Conservation (phyloP, 306 rosid species). For the Gleditsia sinensis region DNA sequence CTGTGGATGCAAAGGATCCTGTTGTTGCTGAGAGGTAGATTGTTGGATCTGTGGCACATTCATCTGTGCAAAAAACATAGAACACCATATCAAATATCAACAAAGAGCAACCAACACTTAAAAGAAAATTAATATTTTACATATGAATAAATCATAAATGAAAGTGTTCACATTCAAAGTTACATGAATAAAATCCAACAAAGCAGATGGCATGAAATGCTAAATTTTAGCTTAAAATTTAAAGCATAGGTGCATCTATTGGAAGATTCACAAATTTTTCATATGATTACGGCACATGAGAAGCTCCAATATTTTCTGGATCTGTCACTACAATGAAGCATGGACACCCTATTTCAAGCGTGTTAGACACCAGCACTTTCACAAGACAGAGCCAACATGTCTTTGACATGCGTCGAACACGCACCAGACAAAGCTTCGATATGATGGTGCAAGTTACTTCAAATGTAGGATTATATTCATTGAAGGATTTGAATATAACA, state of each 20-base stretch:
- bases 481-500: no score
- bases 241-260: no score
- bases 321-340: no score
- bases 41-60: conserved; percentile 83
- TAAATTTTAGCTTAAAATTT: no score
- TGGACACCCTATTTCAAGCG: no score
- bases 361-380: no score
- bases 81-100: conserved; percentile 31
- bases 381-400: no score
- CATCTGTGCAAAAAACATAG: conserved; percentile 53
- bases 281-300: not conserved
- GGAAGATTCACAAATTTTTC: not conserved
- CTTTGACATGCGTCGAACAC: no score
- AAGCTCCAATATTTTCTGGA: not conserved
- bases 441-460: no score
- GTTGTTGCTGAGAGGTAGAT: conserved; percentile 82
- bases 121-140: not conserved
- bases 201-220: not conserved
- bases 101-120: not conserved
- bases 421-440: no score
- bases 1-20: conserved; percentile 85
- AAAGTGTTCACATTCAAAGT: conserved; percentile 8
- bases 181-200: not conserved
- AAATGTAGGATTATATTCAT: no score
- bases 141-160: not conserved